Evolutionary conservation across 306 rosid species (phyloP).

Genomic region (Glycine soja): DNA sequence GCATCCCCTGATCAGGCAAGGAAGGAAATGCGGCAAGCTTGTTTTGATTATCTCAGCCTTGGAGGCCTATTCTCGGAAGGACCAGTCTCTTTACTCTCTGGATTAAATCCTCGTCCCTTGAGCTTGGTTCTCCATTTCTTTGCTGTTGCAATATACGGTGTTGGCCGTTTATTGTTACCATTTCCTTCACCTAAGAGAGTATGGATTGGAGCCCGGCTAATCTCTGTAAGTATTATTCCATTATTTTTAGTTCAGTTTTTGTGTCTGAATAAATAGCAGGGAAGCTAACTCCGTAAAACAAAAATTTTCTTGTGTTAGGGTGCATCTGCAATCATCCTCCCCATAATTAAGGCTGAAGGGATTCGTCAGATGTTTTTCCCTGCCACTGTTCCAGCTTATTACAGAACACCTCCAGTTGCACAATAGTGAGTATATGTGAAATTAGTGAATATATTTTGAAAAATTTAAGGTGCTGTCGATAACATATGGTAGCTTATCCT

Average conservation of each 20-base stretch:
- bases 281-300: not conserved
- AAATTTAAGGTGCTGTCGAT: constrained; percentile 31
- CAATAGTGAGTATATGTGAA: constrained; percentile 33
- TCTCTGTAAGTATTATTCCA: constrained; percentile 60
- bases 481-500: constrained; percentile 9
- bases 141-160: constrained; percentile 92
- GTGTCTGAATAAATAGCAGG: not conserved
- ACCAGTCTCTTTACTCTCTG: constrained; percentile 90
- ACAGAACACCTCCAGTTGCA: constrained; percentile 70
- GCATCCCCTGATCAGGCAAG: constrained; percentile 97
- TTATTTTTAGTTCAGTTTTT: constrained; percentile 2
- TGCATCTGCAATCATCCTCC: constrained; percentile 90
- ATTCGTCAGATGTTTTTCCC: constrained; percentile 98
- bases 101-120: constrained; percentile 93
- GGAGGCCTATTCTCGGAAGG: constrained; percentile 93
- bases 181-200: constrained; percentile 89
- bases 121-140: constrained; percentile 97
- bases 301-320: constrained; percentile 58
- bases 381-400: constrained; percentile 86
- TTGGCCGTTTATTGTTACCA: constrained; percentile 85
- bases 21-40: constrained; percentile 99
- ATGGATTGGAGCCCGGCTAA: constrained; percentile 90
- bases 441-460: not conserved
- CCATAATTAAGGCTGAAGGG: constrained; percentile 96
- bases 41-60: constrained; percentile 96